Percentiles rank a stretch among this genome's conserved stretches.
phyloP scores from a whole-genome alignment of 2,329 filamentous ascomycete species.

The Phyllosticta citribraziliensis region DNA sequence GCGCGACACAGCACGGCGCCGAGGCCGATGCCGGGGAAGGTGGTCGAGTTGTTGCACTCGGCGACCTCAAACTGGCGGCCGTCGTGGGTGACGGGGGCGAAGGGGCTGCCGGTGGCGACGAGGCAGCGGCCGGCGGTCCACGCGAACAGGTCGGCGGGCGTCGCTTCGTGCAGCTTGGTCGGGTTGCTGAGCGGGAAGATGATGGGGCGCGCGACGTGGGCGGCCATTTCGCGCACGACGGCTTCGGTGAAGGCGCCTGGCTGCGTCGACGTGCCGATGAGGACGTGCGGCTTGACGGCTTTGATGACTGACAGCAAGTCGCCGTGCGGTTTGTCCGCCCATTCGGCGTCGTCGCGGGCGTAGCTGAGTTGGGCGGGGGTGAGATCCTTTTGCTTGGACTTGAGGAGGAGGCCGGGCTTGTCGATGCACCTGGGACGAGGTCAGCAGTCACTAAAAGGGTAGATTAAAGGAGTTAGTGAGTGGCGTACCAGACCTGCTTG shows the following conservation, averaged over 20 bases:
- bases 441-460: neutral
- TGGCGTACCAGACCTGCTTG: conserved; percentile 62
- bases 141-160: conserved; percentile 61
- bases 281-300: conserved; percentile 64
- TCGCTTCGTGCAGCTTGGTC: conserved; percentile 72
- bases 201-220: conserved; percentile 65
- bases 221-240: conserved; percentile 64
- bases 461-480: neutral
- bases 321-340: conserved; percentile 46
- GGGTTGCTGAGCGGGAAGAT: conserved; percentile 83
- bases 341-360: conserved; percentile 54
- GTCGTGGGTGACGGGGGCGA: conserved; percentile 57
- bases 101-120: conserved; percentile 76
- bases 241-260: conserved; percentile 68
- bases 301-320: conserved; percentile 59
- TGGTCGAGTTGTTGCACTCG: conserved; percentile 82
- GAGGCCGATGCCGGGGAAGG: conserved; percentile 78
- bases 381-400: conserved; percentile 49
- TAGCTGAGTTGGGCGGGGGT: conserved; percentile 60
- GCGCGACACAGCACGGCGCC: conserved; percentile 64
- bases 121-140: conserved; percentile 74
- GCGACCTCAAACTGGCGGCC: conserved; percentile 48
- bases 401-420: conserved; percentile 66
- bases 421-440: conserved; percentile 57
- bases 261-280: conserved; percentile 76